A percentile compares a stretch with the other conserved stretches of the same genome.
phyloP scores from a whole-genome alignment of 2,329 filamentous ascomycete genomes.

The Neocucurbitaria cava region DNA sequence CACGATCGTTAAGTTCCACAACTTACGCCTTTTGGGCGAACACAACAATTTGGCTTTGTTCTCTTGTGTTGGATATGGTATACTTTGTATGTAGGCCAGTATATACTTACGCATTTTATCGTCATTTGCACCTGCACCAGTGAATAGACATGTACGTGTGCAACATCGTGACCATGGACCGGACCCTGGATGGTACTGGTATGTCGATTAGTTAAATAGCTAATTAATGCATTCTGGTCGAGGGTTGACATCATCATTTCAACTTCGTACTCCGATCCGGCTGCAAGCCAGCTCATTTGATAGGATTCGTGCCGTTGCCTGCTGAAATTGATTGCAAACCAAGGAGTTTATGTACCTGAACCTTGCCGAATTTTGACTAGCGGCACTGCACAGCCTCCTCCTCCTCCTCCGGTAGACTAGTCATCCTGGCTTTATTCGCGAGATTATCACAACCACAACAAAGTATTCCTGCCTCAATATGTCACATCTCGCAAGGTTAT shows the following conservation, averaged over 20 bases:
- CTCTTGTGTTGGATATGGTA: background rate
- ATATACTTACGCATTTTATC: background rate
- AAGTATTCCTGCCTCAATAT: too few relatives aligned
- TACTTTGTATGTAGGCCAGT: background rate
- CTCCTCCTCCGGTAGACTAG: background rate
- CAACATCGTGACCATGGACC: too few relatives aligned
- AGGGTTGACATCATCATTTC: too few relatives aligned
- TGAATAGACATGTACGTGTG: too few relatives aligned
- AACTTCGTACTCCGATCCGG: too few relatives aligned
- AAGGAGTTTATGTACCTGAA: background rate
- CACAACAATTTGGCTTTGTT: background rate
- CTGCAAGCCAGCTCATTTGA: too few relatives aligned
- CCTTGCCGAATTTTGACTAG: background rate
- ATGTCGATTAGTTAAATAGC: too few relatives aligned
- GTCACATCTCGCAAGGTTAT: too few relatives aligned
- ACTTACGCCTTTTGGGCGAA: background rate
- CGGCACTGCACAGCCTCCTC: background rate
- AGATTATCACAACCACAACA: background rate
- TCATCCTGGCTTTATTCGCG: background rate
- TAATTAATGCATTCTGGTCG: too few relatives aligned
- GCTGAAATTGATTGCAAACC: background rate
- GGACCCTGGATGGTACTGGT: too few relatives aligned
- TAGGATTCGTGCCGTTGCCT: background rate
- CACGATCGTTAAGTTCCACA: background rate
- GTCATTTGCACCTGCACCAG: too few relatives aligned